Evolutionary conservation across 768 basidiomycete genomes (phyloP), one percentile per base, ranked within the genome.

Genomic region (Hypholoma sublateritium): DNA sequence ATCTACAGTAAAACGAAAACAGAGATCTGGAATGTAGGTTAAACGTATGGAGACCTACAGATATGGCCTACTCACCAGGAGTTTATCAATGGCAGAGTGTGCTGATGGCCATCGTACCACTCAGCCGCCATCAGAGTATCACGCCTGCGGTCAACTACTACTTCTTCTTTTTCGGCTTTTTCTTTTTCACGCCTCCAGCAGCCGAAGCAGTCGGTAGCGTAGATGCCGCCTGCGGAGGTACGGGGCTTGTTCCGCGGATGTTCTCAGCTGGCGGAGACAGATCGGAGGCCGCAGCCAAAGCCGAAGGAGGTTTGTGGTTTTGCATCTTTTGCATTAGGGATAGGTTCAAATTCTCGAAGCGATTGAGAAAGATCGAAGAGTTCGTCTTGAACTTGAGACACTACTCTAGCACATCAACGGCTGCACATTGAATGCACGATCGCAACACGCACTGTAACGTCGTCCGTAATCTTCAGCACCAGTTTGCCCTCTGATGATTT

Each of bases 351-450:
- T 88, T 81, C 72, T 98, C 95, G 75, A 98, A 98, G 63, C 95
- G 90, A 79, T 98, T 97, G 61, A 98, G 87, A 74, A 93, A 93
- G 68, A 96, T 88, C 50, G 91, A 93, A 2, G 95, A 97, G 64
- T 88, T 87, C 1, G 95, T 96, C 72, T 95, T 94, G 80, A 96
- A 98, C 72, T 95, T 97, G 64, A 98, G 80, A 70, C 94, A 96
- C 96, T 98, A 69, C 16, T 16, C 45, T 16, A 46, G 44, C 47
- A 14, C 21, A 16, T 36, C 57, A 28, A 16, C 24, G 25, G 46
- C 25, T 17, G 43, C 16, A 19, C 46, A n/a, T 13, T 43, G 25
- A 41, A 16, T 25, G 56, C 17, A 35, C 39, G 7, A 19, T 49
- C 13, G 39, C 34, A 8, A 57, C 37, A 37, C 91, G 64, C 69